Conservation (phyloP, 768 basidiomycete species). For the Boletus vinaceobasis region DNA sequence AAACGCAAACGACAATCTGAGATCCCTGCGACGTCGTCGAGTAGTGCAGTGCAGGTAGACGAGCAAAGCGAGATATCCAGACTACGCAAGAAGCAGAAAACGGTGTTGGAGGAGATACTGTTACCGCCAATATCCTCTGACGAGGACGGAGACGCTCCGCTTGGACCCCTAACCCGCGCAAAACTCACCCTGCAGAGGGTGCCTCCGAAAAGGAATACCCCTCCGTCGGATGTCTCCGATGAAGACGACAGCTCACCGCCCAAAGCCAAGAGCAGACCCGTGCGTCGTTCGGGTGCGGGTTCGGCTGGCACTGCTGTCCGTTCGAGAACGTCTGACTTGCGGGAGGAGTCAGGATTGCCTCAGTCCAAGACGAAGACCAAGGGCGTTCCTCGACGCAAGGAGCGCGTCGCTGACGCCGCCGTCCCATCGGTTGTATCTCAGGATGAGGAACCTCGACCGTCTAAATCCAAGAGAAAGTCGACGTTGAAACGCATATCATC, state of each 20-base stretch:
- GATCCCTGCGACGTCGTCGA: background rate
- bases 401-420: background rate
- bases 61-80: background rate
- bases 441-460: conserved; percentile 2
- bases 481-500: background rate
- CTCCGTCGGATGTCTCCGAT: background rate
- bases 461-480: background rate
- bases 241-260: conserved; percentile 2
- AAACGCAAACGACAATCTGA: conserved; percentile 18
- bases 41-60: background rate
- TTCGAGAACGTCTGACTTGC: background rate
- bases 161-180: background rate
- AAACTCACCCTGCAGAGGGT: background rate
- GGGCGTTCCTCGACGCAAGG: background rate
- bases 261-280: background rate
- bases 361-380: background rate
- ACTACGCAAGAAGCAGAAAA: conserved; percentile 22
- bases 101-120: conserved; percentile 4
- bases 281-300: background rate
- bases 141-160: background rate
- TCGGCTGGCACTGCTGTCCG: background rate
- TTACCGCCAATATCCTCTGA: conserved; percentile 14
- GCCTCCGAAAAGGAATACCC: background rate
- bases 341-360: background rate
- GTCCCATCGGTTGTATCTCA: background rate